Conservation (phyloP, 1,284 basidiomycete species). For the Omphalotus olearius region DNA sequence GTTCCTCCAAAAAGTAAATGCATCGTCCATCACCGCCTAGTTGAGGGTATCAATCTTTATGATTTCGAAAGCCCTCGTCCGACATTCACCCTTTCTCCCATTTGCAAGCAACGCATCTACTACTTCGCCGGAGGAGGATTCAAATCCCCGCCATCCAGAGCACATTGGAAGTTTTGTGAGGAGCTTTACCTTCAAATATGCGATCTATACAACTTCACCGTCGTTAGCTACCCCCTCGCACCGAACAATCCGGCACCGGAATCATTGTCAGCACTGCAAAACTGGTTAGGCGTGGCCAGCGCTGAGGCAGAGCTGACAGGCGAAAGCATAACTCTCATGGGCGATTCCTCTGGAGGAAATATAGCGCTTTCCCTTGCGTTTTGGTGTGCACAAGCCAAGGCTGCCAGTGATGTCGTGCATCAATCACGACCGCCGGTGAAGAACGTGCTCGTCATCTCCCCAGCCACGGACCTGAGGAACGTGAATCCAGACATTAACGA, state of each 20-base stretch:
- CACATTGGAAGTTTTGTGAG: not conserved
- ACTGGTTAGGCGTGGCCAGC: not conserved
- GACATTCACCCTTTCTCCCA: not conserved
- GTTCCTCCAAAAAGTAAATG: not conserved
- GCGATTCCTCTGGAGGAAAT: constrained; percentile 1
- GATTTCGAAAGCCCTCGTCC: not conserved
- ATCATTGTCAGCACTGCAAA: not conserved
- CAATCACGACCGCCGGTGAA: not conserved
- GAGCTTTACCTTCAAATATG: not conserved
- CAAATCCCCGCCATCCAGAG: not conserved
- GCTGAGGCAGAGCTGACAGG: not conserved
- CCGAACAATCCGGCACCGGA: constrained; percentile 1
- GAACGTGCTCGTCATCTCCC: not conserved
- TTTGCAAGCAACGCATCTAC: not conserved
- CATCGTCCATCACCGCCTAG: not conserved
- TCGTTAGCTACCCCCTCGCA: not conserved
- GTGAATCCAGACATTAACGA: not conserved
- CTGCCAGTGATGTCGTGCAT: too few relatives aligned
- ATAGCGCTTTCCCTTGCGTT: not conserved
- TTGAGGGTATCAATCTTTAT: not conserved
- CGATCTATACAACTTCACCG: not conserved
- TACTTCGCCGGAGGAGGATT: constrained; percentile 1
- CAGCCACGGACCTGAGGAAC: not conserved
- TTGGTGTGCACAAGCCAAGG: not conserved
- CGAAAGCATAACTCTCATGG: not conserved